A percentile compares a stretch with the other conserved stretches of the same genome.
These are phyloP conservation scores for Nemophila menziesii DNA, from an alignment of 257 asterid genomes.

Conservation along the genomic window DNA sequence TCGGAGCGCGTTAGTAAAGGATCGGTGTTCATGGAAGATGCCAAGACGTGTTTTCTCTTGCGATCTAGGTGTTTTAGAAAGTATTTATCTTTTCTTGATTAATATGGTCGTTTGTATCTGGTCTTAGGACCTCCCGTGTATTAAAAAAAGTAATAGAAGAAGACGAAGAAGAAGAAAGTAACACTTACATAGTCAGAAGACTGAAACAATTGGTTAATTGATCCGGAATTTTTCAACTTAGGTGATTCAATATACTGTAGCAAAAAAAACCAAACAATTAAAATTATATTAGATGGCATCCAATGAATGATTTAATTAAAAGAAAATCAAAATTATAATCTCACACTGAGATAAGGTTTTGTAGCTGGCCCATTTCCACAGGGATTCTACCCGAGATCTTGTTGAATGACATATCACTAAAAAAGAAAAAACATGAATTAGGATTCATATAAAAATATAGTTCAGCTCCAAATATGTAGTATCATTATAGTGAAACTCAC, in stretches of 20 bases:
- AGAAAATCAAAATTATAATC: neutral
- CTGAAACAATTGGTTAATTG: constrained; percentile 73
- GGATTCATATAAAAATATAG: no score
- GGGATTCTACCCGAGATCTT: constrained; percentile 58
- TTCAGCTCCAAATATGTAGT: no score
- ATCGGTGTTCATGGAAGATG: no score
- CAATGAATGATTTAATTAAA: neutral
- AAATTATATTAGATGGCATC: neutral
- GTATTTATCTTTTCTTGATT: no score
- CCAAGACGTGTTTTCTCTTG: no score
- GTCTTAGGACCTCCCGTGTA: no score
- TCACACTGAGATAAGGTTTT: constrained; percentile 72
- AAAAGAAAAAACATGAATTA: no score
- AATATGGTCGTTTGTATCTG: no score
- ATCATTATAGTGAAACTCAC: no score
- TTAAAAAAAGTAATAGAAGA: no score
- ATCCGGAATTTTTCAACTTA: constrained; percentile 71
- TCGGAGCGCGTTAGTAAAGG: no score
- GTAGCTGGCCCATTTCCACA: constrained; percentile 78
- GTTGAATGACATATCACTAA: constrained; percentile 78
- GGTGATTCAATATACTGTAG: constrained; percentile 56
- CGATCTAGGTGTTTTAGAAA: no score
- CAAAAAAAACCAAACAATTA: constrained; percentile 3
- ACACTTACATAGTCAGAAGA: constrained; percentile 64
- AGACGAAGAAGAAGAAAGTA: neutral